Conservation (phyloP, 2,329 filamentous ascomycete genomes). For the Penicillium oxalicum region DNA sequence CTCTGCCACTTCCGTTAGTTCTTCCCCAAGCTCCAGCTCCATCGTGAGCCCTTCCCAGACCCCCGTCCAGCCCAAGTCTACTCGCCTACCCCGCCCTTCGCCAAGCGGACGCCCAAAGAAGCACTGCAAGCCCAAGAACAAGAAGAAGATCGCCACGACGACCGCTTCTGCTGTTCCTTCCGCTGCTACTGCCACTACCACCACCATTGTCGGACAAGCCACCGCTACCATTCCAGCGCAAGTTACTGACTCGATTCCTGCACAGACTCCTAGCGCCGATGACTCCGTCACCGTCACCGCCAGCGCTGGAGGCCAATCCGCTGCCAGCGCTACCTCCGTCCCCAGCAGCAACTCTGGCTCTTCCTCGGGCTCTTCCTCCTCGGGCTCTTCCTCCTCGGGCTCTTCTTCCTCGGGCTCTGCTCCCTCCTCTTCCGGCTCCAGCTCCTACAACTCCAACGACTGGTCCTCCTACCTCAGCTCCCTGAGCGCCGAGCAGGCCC, state of each 20-base stretch:
- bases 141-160: no score
- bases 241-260: slow-evolving; percentile 18
- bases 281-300: slow-evolving; percentile 20
- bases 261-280: slow-evolving; percentile 18
- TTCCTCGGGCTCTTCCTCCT: slow-evolving; percentile 4
- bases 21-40: slow-evolving; percentile 14
- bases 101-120: slow-evolving; percentile 5
- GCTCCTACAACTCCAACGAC: slow-evolving; percentile 15
- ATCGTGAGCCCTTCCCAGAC: slow-evolving; percentile 11
- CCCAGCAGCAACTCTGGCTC: not conserved
- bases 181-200: slow-evolving; percentile 10
- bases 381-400: slow-evolving; percentile 6
- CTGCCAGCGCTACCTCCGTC: slow-evolving; percentile 15
- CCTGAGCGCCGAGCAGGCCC: slow-evolving; percentile 27
- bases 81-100: slow-evolving; percentile 8
- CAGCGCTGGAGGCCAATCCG: slow-evolving; percentile 16
- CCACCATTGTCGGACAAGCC: slow-evolving; percentile 8
- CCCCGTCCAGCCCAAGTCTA: slow-evolving; percentile 12
- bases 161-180: not conserved
- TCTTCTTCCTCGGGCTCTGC: slow-evolving; percentile 7
- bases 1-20: slow-evolving; percentile 6
- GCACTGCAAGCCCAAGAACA: no score
- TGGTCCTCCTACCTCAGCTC: slow-evolving; percentile 27
- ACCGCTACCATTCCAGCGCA: slow-evolving; percentile 14
- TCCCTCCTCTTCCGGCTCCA: slow-evolving; percentile 4